Conservation (phyloP, 2,329 filamentous ascomycete genomes). For the Graphilbum fragrans region DNA sequence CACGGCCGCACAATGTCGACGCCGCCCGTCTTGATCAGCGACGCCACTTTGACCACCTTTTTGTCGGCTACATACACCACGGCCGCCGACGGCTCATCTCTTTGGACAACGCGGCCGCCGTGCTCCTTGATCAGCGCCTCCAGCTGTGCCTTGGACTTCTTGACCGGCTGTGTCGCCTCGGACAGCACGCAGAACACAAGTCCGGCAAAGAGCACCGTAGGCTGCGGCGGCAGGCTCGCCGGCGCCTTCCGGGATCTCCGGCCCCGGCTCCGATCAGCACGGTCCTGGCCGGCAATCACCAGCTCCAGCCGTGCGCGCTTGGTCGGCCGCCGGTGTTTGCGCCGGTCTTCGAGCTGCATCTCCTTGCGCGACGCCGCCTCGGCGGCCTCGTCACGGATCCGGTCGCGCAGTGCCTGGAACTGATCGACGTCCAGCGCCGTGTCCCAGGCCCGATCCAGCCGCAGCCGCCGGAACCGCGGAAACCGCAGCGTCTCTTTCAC, state of each 20-base stretch:
- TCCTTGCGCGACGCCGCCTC: slow-evolving; percentile 57
- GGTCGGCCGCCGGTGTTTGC: slow-evolving; percentile 36
- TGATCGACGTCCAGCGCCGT: slow-evolving; percentile 66
- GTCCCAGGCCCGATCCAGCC: slow-evolving; percentile 76
- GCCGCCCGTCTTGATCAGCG: slow-evolving; percentile 57
- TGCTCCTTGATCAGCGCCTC: slow-evolving; percentile 74
- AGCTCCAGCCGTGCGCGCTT: slow-evolving; percentile 59
- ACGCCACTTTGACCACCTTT: slow-evolving; percentile 69
- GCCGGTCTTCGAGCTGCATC: slow-evolving; percentile 63
- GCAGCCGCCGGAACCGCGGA: slow-evolving; percentile 72
- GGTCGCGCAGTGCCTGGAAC: slow-evolving; percentile 58
- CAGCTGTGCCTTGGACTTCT: slow-evolving; percentile 66
- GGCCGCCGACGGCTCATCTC: slow-evolving; percentile 25
- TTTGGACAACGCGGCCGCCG: slow-evolving; percentile 69
- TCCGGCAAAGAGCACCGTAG: slow-evolving; percentile 52
- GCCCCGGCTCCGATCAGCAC: slow-evolving; percentile 10
- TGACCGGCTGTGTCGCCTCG: slow-evolving; percentile 56
- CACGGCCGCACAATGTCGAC: slow-evolving; percentile 63
- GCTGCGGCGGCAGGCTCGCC: not conserved
- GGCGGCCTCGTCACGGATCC: slow-evolving; percentile 56
- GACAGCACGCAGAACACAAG: slow-evolving; percentile 76
- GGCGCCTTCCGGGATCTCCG: slow-evolving; percentile 26
- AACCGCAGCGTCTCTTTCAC: slow-evolving; percentile 73
- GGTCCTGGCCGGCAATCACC: slow-evolving; percentile 58
- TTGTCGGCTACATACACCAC: slow-evolving; percentile 71